phyloP scores from a whole-genome alignment of 257 asterid genomes.

The Thymus mandschuricus region DNA sequence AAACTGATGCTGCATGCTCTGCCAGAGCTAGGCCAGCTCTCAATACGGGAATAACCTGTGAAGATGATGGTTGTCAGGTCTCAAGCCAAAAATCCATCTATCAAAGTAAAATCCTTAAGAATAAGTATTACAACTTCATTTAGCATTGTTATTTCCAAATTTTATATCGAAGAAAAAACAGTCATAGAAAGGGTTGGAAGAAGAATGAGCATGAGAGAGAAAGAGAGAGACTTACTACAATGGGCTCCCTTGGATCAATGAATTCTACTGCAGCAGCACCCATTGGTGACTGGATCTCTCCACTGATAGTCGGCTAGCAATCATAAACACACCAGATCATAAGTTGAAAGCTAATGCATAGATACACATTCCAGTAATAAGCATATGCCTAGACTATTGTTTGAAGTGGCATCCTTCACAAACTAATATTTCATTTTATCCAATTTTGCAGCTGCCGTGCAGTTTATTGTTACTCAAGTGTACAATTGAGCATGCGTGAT shows the following conservation, averaged over 20 bases:
- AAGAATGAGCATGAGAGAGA: conserved; percentile 10
- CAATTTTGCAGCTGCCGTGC: not conserved
- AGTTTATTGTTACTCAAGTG: not conserved
- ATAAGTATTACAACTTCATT: not conserved
- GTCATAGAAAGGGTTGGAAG: not conserved
- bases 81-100: not conserved
- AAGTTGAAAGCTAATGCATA: conserved; percentile 6
- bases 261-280: conserved; percentile 90
- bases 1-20: conserved; percentile 84
- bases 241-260: conserved; percentile 95
- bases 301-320: conserved; percentile 78
- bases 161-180: not conserved
- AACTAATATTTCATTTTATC: not conserved
- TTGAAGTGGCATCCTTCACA: conserved; percentile 1
- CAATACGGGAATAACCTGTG: conserved; percentile 93
- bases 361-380: conserved; percentile 7
- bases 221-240: conserved; percentile 63
- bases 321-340: conserved; percentile 7
- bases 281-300: conserved; percentile 93
- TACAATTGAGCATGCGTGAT: not conserved
- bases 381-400: not conserved
- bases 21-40: conserved; percentile 99
- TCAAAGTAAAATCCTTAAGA: not conserved
- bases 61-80: conserved; percentile 25
- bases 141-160: not conserved